Base-by-base conservation (phyloP, 2,329 filamentous ascomycete genomes). In the Pseudonectria foliicola region DNA sequence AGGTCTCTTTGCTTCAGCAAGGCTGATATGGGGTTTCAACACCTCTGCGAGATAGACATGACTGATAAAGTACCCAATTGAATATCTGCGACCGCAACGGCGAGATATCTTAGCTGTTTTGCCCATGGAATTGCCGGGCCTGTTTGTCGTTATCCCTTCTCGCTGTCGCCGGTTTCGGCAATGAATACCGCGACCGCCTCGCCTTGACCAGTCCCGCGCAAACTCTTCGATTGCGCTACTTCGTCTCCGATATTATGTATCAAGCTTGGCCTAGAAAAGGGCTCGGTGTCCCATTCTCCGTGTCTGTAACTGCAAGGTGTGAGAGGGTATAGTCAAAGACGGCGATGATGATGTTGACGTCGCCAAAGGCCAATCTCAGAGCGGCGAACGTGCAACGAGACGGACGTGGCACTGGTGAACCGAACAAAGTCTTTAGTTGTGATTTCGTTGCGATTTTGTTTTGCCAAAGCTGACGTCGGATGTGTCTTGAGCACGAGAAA, bases 271-370 rank as follows among this genome's bases (percentile, higher is more conserved):
- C 35, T 35, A 5, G 49, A 53, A 26, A 56, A 50, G 13, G 40
- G 54, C 38, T 43, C 31, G 13, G 39, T 31, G 7, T 53, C 53
- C 52, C 56, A 57, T 48, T 54, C 53, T n/a, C 31, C 47, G 31
- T 56, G 24, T 49, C 56, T 13, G 48, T 37, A 10, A 48, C 46
- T 25, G 31, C 42, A 29, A 60, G 48, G 34, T 52, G 44, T 30
- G 51, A 46, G 25, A 60, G 30, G 7, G 45, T 49, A 8, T 51
- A 56, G 39, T 56, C 48, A 43, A 57, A 55, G 30, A 52, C 54
- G 16, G 46, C 45, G 21, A 52, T 35, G 27, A 60, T 52, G 48
- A 56, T 56, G 23, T 48, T 35, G 34, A 45, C 44, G 40, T 59
- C 55, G 24, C n/a, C n/a, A n/a, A n/a, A n/a, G n/a, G n/a, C n/a